Base-by-base conservation (phyloP, 176 grass and related monocot species). In the Eragrostis nindensis region DNA sequence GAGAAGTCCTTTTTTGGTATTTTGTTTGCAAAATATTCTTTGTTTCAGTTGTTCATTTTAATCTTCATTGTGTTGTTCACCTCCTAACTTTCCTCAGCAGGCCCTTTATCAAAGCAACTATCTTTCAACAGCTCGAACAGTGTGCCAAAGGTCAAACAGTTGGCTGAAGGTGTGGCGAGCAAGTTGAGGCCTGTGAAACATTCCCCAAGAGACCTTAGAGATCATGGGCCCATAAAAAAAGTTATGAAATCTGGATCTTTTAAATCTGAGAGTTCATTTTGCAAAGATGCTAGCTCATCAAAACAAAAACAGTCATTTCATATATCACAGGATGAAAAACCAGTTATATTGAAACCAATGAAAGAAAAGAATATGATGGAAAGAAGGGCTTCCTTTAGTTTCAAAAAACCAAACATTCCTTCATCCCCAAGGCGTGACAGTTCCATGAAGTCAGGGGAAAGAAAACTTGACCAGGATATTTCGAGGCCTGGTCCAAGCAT, bases 111-210 rank as follows among this genome's bases (percentile, higher is more conserved):
- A 25, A 99, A 93, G 89, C 93, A 99, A 78, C 57, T 85, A 70
- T 99, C 93, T 45, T 96, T 90, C 48, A 90, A 88, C 62, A 90
- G 78, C 74, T 73, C 43, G 43, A 87, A 80, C 71, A 76, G 68
- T 10, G 90, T 82, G 73, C 87, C 82, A 59, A 96, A 96, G 86
- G 89, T 96, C 68, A 99, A 96, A 76, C 82, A 91, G 36, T 84
- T 93, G 66, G 36, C 27, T 59, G 88, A 88, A 86, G 86, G 52
- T 68, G 22, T 80, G 21, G 57, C 79, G 49, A 86, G 82, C 74
- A 91, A 91, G 84, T 70, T 89, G 83, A 89, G 74, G 46, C 77
- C 88, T 86, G 15, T 49, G 2, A 81, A 74, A 83, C 74, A 87
- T 62, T 86, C 88, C 36, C 38, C 74, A 45, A 83, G 75, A 80